Base-by-base conservation (phyloP, 257 asterid species). In the Nicotiana noctiflora region DNA sequence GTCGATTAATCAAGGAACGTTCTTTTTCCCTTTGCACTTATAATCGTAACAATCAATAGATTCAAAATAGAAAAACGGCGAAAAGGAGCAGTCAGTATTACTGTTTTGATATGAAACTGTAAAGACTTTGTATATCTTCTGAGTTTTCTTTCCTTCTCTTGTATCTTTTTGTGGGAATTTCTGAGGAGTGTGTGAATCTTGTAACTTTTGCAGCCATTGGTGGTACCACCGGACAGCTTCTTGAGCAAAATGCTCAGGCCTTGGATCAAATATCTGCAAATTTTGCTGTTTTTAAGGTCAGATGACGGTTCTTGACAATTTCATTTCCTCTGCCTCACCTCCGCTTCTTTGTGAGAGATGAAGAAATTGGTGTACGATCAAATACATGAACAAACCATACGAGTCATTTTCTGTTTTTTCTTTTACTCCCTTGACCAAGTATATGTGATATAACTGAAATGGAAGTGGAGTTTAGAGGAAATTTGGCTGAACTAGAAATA, bases 201-300 rank as follows among this genome's bases (percentile, higher is more conserved):
- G 78, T 49, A 23, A 72, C 4, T 72, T 82, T 87, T 88, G 86
- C 94, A 95, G 99, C 78, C 67, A 93, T 95, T 86, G 97, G 96
- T 83, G 98, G 97, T 79, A 78, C 87, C 79, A 80, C 94, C 60
- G 97, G 97, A 53, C 97, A 90, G 81, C 93, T 93, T 80, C 96
- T 91, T 83, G 94, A 93, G 90, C 97, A 92, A 90, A 92, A 59
- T 81, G 93, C 97, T 79, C 92, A 90, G 52, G 93, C 91, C 77
- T 87, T 95, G 90, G 98, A 91, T 83, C 94, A 92, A 86, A 92
- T 95, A 83, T 93, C 97, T 83, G 88, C 93, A 79, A 95, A 95
- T 80, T 92, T 95, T 85, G 66, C 89, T 82, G 74, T 91, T 84
- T 89, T 84, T 82, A 89, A 93, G 98, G 98, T 95, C 86, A 82